phyloP scores from a whole-genome alignment of 257 asterid species.

The Gardenia jasminoides region DNA sequence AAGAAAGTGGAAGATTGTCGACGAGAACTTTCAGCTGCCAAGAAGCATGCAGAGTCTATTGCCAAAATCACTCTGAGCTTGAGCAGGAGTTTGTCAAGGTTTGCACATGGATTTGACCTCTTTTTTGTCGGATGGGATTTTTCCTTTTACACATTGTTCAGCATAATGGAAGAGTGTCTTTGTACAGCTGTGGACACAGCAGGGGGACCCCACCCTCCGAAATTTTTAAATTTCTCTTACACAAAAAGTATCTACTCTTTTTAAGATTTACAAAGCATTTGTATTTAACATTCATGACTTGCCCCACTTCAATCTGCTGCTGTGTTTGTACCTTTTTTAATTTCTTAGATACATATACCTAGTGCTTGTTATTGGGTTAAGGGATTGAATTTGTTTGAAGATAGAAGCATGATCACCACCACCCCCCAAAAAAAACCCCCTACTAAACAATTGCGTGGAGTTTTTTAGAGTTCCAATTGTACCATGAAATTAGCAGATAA shows the following conservation, averaged over 20 bases:
- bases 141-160: no score
- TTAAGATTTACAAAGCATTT: no score
- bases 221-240: no score
- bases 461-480: neutral
- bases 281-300: no score
- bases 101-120: constrained; percentile 26
- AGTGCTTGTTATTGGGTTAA: neutral
- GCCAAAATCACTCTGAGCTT: constrained; percentile 65
- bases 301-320: no score
- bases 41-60: constrained; percentile 67
- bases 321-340: neutral
- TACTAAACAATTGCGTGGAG: neutral
- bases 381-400: no score
- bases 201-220: no score
- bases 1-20: constrained; percentile 34
- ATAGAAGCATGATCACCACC: neutral
- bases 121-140: neutral
- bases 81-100: constrained; percentile 80
- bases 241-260: no score
- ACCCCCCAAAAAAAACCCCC: no score
- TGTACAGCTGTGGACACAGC: neutral
- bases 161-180: neutral
- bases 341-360: neutral
- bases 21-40: constrained; percentile 51
- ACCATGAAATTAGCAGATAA: neutral